Evolutionary conservation across 345 rosid genomes (phyloP).

Genomic region (Syzygium grande): DNA sequence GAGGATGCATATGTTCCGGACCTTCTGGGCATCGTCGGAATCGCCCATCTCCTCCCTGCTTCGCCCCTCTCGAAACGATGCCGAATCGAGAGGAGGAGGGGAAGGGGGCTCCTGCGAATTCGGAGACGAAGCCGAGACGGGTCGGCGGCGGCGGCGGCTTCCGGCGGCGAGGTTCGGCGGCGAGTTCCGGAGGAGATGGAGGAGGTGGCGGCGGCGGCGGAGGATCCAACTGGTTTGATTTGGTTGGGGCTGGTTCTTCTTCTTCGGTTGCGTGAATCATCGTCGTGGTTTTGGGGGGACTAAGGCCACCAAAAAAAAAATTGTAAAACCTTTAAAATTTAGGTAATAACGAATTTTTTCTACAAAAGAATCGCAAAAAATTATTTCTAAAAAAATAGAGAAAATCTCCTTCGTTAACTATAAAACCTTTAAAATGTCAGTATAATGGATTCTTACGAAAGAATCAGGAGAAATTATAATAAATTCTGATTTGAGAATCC

Average conservation of each 20-base stretch:
- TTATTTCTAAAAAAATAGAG: background rate
- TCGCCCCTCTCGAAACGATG: background rate
- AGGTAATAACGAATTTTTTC: background rate
- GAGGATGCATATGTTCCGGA: slow-evolving; percentile 73
- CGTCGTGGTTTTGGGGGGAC: background rate
- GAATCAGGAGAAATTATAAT: background rate
- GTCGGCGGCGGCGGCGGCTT: background rate
- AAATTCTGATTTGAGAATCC: background rate
- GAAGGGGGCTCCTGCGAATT: background rate
- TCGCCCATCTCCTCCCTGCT: background rate
- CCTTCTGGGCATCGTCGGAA: slow-evolving; percentile 23
- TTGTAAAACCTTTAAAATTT: background rate
- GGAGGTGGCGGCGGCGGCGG: background rate
- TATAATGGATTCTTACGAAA: background rate
- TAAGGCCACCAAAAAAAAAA: background rate
- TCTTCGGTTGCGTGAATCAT: background rate
- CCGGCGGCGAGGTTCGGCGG: background rate
- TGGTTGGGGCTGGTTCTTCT: background rate
- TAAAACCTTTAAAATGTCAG: background rate
- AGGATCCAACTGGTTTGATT: background rate
- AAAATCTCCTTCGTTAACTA: background rate
- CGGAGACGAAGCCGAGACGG: background rate
- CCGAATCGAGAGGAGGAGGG: background rate
- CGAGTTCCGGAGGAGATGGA: background rate
- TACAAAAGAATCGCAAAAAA: background rate